A percentile compares a stretch with the other conserved stretches of the same genome.
Conservation (phyloP, 176 grass and related monocot genomes). For the Guadua angustifolia region DNA sequence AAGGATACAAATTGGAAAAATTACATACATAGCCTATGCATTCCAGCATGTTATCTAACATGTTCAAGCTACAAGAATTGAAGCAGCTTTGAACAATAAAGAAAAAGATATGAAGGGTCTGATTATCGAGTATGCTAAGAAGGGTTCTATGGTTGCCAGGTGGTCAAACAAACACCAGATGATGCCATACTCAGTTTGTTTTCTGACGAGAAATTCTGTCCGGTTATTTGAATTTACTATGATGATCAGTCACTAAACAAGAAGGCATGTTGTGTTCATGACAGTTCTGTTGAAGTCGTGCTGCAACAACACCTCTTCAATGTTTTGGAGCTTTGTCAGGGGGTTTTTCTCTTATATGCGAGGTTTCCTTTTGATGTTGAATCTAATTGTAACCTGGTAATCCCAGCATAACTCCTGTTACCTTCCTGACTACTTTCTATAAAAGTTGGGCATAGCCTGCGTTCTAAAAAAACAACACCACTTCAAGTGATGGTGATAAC, state of each 20-base stretch:
- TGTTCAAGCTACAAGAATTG: neutral
- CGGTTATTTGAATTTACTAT: neutral
- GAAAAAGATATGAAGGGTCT: neutral
- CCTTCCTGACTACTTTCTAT: no score
- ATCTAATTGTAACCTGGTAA: no score
- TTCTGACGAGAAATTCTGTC: neutral
- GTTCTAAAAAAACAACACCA: neutral
- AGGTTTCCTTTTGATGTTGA: no score
- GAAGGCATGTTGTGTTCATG: neutral
- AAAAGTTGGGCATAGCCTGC: no score
- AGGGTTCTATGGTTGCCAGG: neutral
- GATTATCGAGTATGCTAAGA: neutral
- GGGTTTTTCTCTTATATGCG: no score
- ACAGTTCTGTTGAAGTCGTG: neutral
- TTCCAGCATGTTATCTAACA: constrained; percentile 19
- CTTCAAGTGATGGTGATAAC: neutral
- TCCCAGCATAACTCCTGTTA: no score
- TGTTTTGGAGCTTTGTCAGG: no score
- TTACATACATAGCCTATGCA: neutral
- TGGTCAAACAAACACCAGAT: neutral
- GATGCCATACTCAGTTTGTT: neutral
- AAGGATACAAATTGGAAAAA: neutral
- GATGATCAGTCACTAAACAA: neutral
- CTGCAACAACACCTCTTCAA: constrained; percentile 7
- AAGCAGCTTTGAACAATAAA: constrained; percentile 8